phyloP scores from a whole-genome alignment of 2,329 filamentous ascomycete genomes.

The Aspergillus felis region DNA sequence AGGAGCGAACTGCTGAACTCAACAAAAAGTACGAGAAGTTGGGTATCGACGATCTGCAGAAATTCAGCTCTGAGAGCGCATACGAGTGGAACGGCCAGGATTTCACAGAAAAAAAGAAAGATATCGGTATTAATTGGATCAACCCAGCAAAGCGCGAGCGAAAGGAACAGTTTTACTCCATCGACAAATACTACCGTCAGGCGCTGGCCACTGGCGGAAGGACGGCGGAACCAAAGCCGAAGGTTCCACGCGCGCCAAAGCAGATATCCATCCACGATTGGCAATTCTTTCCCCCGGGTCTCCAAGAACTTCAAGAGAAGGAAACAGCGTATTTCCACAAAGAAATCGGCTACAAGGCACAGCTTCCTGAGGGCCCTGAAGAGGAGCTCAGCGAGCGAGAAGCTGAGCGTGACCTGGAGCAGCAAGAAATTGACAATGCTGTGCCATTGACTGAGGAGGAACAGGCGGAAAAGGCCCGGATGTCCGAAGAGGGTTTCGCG shows the following conservation, averaged over 20 bases:
- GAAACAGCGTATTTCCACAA: conserved; percentile 96
- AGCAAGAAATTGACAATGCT: conserved; percentile 90
- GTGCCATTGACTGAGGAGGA: conserved; percentile 85
- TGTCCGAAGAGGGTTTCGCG: conserved; percentile 81
- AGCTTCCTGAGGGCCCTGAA: conserved; percentile 81
- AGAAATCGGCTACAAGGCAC: conserved; percentile 92
- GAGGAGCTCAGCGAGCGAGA: conserved; percentile 82
- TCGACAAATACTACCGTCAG: conserved; percentile 97
- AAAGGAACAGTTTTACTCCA: conserved; percentile 96
- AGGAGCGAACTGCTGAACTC: conserved; percentile 81
- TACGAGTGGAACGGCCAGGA: conserved; percentile 99
- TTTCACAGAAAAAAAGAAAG: conserved; percentile 87
- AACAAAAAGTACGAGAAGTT: conserved; percentile 96
- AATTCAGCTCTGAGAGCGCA: conserved; percentile 94
- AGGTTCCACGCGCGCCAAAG: conserved; percentile 91
- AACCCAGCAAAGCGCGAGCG: conserved; percentile 97
- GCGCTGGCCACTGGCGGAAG: conserved; percentile 77
- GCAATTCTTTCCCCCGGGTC: conserved; percentile 85
- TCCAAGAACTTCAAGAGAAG: conserved; percentile 88
- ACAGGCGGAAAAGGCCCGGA: conserved; percentile 74
- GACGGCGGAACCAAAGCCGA: conserved; percentile 81
- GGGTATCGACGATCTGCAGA: conserved; percentile 93
- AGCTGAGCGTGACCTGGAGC: conserved; percentile 80
- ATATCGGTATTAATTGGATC: conserved; percentile 93
- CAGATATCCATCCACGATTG: conserved; percentile 92